Conservation (phyloP, 441 rosid genomes). For the Populus trichocarpa region DNA sequence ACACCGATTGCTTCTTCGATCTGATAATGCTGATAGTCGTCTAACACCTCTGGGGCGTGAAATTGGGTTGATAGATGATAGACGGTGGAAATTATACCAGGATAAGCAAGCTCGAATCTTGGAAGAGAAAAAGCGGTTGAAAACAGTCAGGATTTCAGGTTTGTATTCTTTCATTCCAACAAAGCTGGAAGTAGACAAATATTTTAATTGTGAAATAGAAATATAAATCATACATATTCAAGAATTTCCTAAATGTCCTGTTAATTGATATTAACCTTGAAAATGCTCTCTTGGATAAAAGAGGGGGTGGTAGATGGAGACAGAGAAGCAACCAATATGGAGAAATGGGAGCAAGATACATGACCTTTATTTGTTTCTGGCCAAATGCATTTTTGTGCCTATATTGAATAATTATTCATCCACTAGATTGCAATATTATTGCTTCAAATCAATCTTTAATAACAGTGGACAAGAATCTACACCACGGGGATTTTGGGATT, state of each 20-base stretch:
- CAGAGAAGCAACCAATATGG: neutral
- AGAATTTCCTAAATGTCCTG: neutral
- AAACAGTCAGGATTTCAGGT: slow-evolving; percentile 85
- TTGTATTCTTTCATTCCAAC: too few species aligned
- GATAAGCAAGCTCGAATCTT: slow-evolving; percentile 79
- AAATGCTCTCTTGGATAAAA: neutral
- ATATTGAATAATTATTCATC: neutral
- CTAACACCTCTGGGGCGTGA: slow-evolving; percentile 93
- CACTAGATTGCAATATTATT: neutral
- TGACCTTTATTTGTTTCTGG: neutral
- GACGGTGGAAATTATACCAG: slow-evolving; percentile 86
- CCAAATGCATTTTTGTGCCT: neutral
- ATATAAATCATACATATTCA: too few species aligned
- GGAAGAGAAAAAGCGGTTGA: slow-evolving; percentile 80
- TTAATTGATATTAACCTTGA: neutral
- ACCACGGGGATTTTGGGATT: neutral
- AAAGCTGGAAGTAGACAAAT: too few species aligned
- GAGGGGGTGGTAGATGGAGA: neutral
- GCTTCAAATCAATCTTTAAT: neutral
- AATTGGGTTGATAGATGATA: slow-evolving; percentile 88
- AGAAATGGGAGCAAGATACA: neutral
- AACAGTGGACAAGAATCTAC: neutral
- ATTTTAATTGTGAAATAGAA: neutral
- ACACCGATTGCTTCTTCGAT: slow-evolving; percentile 87
- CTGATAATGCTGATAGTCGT: slow-evolving; percentile 97